phyloP scores from a whole-genome alignment of 768 basidiomycete genomes.

The Cyathus striatus region DNA sequence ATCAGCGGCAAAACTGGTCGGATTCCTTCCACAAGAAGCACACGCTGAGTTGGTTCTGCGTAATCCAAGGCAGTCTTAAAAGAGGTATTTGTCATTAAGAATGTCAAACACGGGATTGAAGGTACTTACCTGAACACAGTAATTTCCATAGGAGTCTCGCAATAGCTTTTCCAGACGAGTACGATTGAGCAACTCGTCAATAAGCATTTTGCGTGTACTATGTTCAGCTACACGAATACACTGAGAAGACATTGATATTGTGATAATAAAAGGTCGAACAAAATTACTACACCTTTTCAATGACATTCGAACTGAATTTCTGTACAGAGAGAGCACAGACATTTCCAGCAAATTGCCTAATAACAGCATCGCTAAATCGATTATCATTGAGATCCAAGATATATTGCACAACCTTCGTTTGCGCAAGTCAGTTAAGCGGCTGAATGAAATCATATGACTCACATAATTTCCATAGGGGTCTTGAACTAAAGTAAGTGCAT shows the following conservation, averaged over 20 bases:
- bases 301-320: constrained; percentile 99
- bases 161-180: constrained; percentile 92
- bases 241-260: constrained; percentile 31
- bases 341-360: constrained; percentile 96
- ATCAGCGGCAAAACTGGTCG: constrained; percentile 98
- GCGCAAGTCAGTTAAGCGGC: constrained; percentile 4
- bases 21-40: constrained; percentile 92
- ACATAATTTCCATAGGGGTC: constrained; percentile 95
- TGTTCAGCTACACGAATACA: constrained; percentile 95
- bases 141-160: constrained; percentile 95
- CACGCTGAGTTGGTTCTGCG: constrained; percentile 90
- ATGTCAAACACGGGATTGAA: not conserved
- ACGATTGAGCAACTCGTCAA: constrained; percentile 92
- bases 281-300: constrained; percentile 68
- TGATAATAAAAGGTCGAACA: constrained; percentile 1
- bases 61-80: constrained; percentile 94
- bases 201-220: constrained; percentile 87
- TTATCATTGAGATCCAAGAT: constrained; percentile 98
- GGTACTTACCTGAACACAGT: constrained; percentile 76
- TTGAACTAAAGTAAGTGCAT: constrained; percentile 95
- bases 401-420: constrained; percentile 87
- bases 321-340: constrained; percentile 97
- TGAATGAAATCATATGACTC: constrained; percentile 17
- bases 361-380: constrained; percentile 95
- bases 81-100: no score